Base-by-base conservation (phyloP, 2,329 filamentous ascomycete genomes). In the Cercospora sesami region DNA sequence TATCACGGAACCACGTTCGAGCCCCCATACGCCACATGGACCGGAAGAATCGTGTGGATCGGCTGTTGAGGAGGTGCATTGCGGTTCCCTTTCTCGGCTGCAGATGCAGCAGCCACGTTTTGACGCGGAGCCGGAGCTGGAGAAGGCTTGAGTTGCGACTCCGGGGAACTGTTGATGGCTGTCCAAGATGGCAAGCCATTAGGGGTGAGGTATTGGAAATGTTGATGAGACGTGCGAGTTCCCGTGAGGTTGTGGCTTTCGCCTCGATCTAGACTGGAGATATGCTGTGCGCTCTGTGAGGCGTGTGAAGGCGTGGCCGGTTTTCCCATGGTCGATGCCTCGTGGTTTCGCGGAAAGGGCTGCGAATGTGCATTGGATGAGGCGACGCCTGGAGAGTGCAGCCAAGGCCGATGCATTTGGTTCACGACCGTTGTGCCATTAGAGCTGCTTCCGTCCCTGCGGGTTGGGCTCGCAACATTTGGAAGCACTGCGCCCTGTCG, bases 181-280 rank as follows among this genome's bases (percentile, higher is more conserved):
- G 62, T 64, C 62, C 62, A 64, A 14, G 62, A 64, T 30, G 62
- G 62, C 53, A 64, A 58, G 33, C 62, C 62, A 45, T 31, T 26
- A 9, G 53, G 51, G 28, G 62, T 64, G 16, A 53, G 62, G 42
- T 64, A 64, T 59, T 23, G 31, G 36, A 64, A 64, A 10, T 53
- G 14, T 21, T 42, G 51, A 18, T 64, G 48, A n/a, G 31, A 30
- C 45, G 7, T 30, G 18, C 18, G 61, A 5, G 9, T 51, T 42
- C 7, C 31, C 26, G 61, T 4, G 39, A 48, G 12, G 39, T n/a
- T 14, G 28, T 48, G 36, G 39, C 39, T 33, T 16, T 30, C 30
- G 26, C 10, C 28, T 61, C 14, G 12, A 8, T 53, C 42, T 63
- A 6, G 23, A 51, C 26, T 61, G 5, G 16, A 5, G 36, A 33